Evolutionary conservation across 2,329 filamentous ascomycete genomes (phyloP).

Genomic region (Xylariaceae sp.): DNA sequence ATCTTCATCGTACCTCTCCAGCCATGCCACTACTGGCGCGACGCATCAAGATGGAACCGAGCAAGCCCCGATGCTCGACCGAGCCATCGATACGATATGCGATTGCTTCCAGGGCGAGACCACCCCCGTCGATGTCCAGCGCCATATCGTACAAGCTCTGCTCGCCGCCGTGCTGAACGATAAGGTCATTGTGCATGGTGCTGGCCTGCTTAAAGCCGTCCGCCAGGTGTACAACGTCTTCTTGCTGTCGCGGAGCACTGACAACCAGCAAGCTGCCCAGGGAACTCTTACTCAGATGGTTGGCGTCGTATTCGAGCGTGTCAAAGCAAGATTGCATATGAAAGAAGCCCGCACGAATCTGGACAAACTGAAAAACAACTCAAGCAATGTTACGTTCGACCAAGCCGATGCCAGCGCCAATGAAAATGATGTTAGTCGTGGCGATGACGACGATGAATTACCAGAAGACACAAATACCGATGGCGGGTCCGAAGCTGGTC

Average conservation of each 20-base stretch:
- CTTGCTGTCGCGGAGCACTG: constrained; percentile 87
- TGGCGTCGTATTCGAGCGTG: constrained; percentile 94
- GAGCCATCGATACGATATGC: constrained; percentile 98
- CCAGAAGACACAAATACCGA: constrained; percentile 44
- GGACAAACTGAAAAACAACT: constrained; percentile 57
- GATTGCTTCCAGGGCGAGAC: constrained; percentile 98
- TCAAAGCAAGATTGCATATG: constrained; percentile 83
- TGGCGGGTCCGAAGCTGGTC: constrained; percentile 37
- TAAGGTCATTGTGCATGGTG: constrained; percentile 97
- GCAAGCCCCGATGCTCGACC: constrained; percentile 83
- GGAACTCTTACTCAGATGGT: constrained; percentile 98
- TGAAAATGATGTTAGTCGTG: constrained; percentile 41
- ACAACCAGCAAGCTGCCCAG: constrained; percentile 96
- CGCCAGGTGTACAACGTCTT: constrained; percentile 99
- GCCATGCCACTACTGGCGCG: constrained; percentile 59
- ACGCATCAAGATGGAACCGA: constrained; percentile 53
- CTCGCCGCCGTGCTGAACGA: constrained; percentile 95
- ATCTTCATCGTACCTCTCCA: constrained; percentile 97
- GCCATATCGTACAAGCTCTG: constrained; percentile 97
- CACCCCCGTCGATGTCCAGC: constrained; percentile 88
- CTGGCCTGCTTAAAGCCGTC: constrained; percentile 93
- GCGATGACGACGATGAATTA: constrained; percentile 42
- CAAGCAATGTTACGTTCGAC: constrained; percentile 60
- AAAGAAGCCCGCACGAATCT: constrained; percentile 78
- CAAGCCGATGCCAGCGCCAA: constrained; percentile 49